phyloP scores from a whole-genome alignment of 1,284 basidiomycete genomes.

The Apiotrichum montevideense region DNA sequence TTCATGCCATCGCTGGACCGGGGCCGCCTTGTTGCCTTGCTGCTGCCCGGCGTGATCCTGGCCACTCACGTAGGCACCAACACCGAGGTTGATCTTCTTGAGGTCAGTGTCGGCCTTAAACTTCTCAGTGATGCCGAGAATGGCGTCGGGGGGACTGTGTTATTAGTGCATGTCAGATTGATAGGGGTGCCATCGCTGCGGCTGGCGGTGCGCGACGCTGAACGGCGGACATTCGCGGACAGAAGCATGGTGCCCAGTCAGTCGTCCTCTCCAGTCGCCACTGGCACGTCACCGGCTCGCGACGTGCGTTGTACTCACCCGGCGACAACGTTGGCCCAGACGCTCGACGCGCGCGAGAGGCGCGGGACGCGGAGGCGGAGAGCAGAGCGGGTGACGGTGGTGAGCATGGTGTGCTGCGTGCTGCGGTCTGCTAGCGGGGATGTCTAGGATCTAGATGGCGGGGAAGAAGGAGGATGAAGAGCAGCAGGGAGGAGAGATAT shows the following conservation, averaged over 20 bases:
- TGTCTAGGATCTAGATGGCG: not conserved
- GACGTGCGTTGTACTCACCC: slow-evolving; percentile 12
- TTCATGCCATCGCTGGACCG: no score
- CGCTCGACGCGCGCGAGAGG: slow-evolving; percentile 15
- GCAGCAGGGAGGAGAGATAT: not conserved
- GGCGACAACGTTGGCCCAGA: slow-evolving; percentile 19
- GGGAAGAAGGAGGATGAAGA: not conserved
- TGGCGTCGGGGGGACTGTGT: slow-evolving; percentile 16
- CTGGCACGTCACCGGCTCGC: no score
- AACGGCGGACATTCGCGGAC: no score
- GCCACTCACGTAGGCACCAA: slow-evolving; percentile 52
- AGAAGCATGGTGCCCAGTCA: no score
- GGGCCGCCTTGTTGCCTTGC: no score
- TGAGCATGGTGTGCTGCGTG: slow-evolving; percentile 10
- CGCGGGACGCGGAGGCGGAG: slow-evolving; percentile 13
- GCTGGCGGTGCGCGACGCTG: no score
- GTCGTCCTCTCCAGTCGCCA: no score
- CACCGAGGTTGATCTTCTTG: slow-evolving; percentile 95
- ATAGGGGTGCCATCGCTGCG: no score
- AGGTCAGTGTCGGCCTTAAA: slow-evolving; percentile 79
- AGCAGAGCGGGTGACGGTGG: slow-evolving; percentile 10
- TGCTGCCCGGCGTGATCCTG: not conserved
- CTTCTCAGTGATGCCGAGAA: slow-evolving; percentile 39
- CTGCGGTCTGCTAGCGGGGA: not conserved
- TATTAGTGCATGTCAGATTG: not conserved